Conservation (phyloP, 768 basidiomycete genomes). For the Glaciozyma martinii region DNA sequence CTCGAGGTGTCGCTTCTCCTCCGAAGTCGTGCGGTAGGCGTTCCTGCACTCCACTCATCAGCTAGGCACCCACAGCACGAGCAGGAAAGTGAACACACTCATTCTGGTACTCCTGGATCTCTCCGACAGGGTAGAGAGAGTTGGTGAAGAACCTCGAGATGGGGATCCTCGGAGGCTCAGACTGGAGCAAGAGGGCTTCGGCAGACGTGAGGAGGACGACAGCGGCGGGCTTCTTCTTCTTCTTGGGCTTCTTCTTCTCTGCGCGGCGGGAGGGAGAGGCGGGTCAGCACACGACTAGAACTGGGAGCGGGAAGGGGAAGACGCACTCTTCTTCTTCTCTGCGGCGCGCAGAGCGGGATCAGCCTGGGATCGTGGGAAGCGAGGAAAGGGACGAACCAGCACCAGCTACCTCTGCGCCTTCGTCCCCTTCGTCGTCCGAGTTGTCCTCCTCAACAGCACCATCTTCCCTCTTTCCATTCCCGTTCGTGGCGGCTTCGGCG, state of each 20-base stretch:
- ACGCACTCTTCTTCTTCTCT: constrained; percentile 52
- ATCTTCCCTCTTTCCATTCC: too few relatives aligned
- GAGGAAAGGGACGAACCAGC: too few relatives aligned
- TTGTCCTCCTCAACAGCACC: too few relatives aligned
- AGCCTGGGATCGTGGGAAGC: too few relatives aligned
- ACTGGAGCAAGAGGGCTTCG: constrained; percentile 48
- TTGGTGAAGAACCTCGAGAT: constrained; percentile 78
- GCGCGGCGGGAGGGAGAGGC: neutral
- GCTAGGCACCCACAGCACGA: neutral
- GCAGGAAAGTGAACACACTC: constrained; percentile 54
- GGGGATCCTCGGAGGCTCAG: constrained; percentile 87
- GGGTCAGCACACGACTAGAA: neutral
- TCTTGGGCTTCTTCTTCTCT: constrained; percentile 74
- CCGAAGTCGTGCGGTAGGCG: constrained; percentile 74
- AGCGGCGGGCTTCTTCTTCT: constrained; percentile 55
- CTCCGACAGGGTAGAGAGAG: constrained; percentile 80
- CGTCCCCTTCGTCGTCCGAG: too few relatives aligned
- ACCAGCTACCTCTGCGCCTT: too few relatives aligned
- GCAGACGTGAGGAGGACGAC: too few relatives aligned
- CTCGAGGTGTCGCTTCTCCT: constrained; percentile 78
- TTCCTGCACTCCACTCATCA: constrained; percentile 52
- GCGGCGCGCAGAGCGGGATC: neutral
- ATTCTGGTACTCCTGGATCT: constrained; percentile 81
- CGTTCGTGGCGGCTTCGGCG: too few relatives aligned
- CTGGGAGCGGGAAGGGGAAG: neutral